These are phyloP conservation scores for Carex kokanica DNA, from an alignment of 176 grass and related monocot species.

Conservation along the genomic window DNA sequence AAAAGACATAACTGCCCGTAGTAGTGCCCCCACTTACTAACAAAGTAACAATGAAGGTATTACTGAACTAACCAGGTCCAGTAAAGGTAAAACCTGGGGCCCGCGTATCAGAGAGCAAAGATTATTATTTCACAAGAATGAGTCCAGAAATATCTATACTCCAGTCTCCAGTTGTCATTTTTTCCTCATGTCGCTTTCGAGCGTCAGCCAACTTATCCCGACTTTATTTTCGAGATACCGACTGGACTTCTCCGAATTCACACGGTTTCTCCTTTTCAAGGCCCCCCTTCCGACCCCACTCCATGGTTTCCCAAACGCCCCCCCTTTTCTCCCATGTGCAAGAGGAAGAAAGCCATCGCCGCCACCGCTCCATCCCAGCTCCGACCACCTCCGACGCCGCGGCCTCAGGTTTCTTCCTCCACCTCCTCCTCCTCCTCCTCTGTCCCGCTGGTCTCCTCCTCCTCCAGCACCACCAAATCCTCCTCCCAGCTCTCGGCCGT, in stretches of 20 bases:
- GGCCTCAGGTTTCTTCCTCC: slow-evolving; percentile 23
- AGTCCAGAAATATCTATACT: not conserved
- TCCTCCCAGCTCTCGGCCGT: slow-evolving; percentile 34
- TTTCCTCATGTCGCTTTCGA: no score
- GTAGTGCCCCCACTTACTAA: no score
- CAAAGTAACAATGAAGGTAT: not conserved
- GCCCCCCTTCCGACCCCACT: no score
- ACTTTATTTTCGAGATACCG: not conserved
- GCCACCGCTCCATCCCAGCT: not conserved
- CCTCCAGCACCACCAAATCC: slow-evolving; percentile 16
- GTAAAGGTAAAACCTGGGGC: not conserved
- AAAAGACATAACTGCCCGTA: no score
- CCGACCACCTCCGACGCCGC: not conserved
- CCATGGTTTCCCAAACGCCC: not conserved
- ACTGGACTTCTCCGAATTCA: not conserved
- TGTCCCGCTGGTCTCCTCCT: not conserved
- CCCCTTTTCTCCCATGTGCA: slow-evolving; percentile 14
- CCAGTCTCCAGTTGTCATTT: no score
- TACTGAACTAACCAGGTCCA: not conserved
- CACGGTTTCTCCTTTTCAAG: not conserved
- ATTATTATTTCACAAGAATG: not conserved
- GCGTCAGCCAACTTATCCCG: not conserved
- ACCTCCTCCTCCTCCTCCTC: not conserved
- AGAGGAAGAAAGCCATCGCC: not conserved
- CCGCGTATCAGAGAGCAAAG: not conserved